These are phyloP conservation scores for Pichia ethanolica DNA, from an alignment of 805 yeast genomes.

Conservation along the genomic window DNA sequence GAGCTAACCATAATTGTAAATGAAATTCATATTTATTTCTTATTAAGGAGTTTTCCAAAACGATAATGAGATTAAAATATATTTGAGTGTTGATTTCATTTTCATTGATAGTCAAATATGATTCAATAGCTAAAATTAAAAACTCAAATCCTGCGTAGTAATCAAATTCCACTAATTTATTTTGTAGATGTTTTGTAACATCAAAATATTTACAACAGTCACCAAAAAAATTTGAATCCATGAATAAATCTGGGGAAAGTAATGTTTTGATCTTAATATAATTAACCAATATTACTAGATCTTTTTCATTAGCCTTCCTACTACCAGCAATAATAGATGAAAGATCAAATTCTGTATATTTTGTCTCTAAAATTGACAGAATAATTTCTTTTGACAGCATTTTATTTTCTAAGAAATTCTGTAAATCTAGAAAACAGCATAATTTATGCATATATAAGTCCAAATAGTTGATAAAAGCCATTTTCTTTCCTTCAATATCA, in stretches of 20 bases:
- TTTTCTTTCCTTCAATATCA: background rate
- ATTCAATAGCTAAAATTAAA: slow-evolving; percentile 46
- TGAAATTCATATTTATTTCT: slow-evolving; percentile 69
- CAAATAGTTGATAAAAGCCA: slow-evolving; percentile 34
- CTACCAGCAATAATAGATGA: slow-evolving; percentile 6
- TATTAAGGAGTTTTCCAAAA: slow-evolving; percentile 49
- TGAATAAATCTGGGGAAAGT: slow-evolving; percentile 20
- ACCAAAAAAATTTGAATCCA: slow-evolving; percentile 18
- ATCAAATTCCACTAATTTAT: slow-evolving; percentile 49
- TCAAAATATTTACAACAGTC: slow-evolving; percentile 35
- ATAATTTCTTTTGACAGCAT: background rate
- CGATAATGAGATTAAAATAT: slow-evolving; percentile 34
- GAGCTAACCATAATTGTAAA: slow-evolving; percentile 62
- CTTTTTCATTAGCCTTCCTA: slow-evolving; percentile 15
- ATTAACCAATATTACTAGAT: slow-evolving; percentile 24
- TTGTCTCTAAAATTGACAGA: slow-evolving; percentile 7
- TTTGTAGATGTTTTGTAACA: slow-evolving; percentile 30
- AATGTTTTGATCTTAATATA: slow-evolving; percentile 38
- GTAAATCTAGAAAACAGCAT: slow-evolving; percentile 60
- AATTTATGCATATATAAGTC: slow-evolving; percentile 43
- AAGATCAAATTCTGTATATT: slow-evolving; percentile 9
- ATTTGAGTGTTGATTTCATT: slow-evolving; percentile 18
- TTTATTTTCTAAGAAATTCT: slow-evolving; percentile 10
- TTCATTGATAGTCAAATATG: slow-evolving; percentile 13
- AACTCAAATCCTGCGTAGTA: slow-evolving; percentile 66